Evolutionary conservation across 257 asterid species (phyloP).

Genomic region (Penstemon eatonii): DNA sequence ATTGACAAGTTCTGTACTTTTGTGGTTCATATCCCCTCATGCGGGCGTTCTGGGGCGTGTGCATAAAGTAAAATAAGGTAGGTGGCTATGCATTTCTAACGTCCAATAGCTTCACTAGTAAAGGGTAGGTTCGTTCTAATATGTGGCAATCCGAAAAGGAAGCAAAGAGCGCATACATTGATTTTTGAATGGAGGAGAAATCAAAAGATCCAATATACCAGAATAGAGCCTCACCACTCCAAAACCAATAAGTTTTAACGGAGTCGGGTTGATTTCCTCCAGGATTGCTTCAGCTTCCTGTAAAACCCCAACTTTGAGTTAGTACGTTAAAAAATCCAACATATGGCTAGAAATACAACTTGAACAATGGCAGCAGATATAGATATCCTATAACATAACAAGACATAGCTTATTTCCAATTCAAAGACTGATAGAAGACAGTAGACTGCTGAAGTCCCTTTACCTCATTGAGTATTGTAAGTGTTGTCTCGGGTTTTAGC

Average conservation of each 20-base stretch:
- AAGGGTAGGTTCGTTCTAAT: not conserved
- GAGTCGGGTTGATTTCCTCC: slow-evolving; percentile 84
- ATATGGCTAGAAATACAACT: not conserved
- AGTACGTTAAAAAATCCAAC: slow-evolving; percentile 13
- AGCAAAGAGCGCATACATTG: not conserved
- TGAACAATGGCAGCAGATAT: not conserved
- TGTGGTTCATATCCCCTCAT: not conserved
- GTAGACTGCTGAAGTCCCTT: not conserved
- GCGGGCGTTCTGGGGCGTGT: not conserved
- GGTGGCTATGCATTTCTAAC: not conserved
- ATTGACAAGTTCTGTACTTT: not conserved
- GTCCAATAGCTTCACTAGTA: not conserved
- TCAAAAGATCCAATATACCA: not conserved
- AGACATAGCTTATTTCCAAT: not conserved
- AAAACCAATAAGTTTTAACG: slow-evolving; percentile 55
- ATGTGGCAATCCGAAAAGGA: not conserved
- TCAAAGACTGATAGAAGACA: not conserved
- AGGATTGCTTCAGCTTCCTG: slow-evolving; percentile 92
- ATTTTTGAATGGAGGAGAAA: not conserved
- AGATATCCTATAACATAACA: not conserved
- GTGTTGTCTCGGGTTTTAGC: slow-evolving; percentile 79
- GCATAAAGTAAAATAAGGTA: not conserved
- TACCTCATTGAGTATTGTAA: slow-evolving; percentile 82
- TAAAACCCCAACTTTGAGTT: slow-evolving; percentile 24
- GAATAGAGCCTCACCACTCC: slow-evolving; percentile 53